Evolutionary conservation across 495 filamentous ascomycete genomes (phyloP).

Genomic region (Trichodelitschia bisporula): DNA sequence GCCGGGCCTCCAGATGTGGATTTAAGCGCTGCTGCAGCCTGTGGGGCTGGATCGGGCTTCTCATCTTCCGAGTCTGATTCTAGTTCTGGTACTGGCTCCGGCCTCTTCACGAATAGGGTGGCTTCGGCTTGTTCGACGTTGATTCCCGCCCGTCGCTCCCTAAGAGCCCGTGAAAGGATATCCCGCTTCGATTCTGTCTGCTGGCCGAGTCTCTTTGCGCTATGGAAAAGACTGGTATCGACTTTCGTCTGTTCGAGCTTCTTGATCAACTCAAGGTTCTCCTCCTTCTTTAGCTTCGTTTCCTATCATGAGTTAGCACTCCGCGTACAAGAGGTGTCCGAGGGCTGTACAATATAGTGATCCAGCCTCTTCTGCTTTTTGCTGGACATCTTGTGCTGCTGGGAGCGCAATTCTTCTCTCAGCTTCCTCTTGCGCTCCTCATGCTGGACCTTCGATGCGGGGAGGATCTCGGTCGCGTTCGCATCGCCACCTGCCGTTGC

Average conservation of each 20-base stretch:
- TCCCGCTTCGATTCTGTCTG: slow-evolving; percentile 39
- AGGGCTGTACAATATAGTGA: slow-evolving; percentile 58
- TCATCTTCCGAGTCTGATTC: slow-evolving; percentile 5
- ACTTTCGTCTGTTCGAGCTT: slow-evolving; percentile 54
- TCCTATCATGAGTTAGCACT: slow-evolving; percentile 26
- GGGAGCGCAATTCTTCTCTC: slow-evolving; percentile 31
- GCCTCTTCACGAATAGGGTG: slow-evolving; percentile 20
- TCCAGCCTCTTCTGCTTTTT: slow-evolving; percentile 91
- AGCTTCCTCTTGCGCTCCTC: slow-evolving; percentile 45
- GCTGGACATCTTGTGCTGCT: slow-evolving; percentile 47
- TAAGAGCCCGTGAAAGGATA: slow-evolving; percentile 30
- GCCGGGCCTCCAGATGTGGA: background rate
- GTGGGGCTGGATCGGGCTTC: slow-evolving; percentile 1
- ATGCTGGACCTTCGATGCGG: slow-evolving; percentile 36
- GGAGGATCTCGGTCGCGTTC: slow-evolving; percentile 47
- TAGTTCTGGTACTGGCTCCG: slow-evolving; percentile 10
- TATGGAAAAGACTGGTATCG: slow-evolving; percentile 57
- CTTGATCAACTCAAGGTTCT: slow-evolving; percentile 62
- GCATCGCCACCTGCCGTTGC: slow-evolving; percentile 32
- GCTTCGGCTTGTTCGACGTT: slow-evolving; percentile 21
- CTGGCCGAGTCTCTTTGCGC: slow-evolving; percentile 49
- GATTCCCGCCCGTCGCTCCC: slow-evolving; percentile 33
- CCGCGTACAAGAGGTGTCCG: background rate
- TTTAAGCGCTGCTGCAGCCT: slow-evolving; percentile 8
- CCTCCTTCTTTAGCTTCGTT: slow-evolving; percentile 82